Conservation (phyloP, 2,329 filamentous ascomycete genomes). For the Diaporthe sp. region DNA sequence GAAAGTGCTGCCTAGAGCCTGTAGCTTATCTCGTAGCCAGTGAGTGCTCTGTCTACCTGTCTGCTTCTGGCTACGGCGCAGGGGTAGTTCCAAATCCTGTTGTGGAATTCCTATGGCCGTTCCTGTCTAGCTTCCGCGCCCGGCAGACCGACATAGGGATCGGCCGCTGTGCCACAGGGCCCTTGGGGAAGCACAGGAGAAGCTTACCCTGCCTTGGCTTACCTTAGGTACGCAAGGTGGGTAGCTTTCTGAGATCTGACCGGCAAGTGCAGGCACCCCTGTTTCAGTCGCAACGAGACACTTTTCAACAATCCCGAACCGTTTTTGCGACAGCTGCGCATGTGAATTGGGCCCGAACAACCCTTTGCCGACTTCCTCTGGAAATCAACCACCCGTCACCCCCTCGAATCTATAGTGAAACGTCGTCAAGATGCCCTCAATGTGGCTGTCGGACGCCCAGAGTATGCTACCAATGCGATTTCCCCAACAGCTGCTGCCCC, state of each 20-base stretch:
- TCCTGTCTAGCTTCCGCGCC: slow-evolving; percentile 8
- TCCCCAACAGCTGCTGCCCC: slow-evolving; percentile 18
- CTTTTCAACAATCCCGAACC: slow-evolving; percentile 35
- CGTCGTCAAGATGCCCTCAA: slow-evolving; percentile 77
- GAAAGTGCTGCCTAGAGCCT: background rate
- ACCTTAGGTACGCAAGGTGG: background rate
- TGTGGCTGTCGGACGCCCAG: slow-evolving; percentile 97
- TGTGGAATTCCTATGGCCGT: background rate
- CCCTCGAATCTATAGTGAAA: background rate
- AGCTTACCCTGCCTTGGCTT: slow-evolving; percentile 22
- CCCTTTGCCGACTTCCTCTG: background rate
- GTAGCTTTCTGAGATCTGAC: slow-evolving; percentile 30
- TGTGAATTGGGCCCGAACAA: background rate
- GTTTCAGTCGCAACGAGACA: slow-evolving; percentile 40
- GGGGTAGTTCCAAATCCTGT: background rate
- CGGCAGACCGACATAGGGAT: slow-evolving; percentile 12
- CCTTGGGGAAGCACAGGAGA: slow-evolving; percentile 1
- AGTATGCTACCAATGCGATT: slow-evolving; percentile 71
- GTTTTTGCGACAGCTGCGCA: slow-evolving; percentile 8
- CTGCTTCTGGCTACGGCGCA: background rate
- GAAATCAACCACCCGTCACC: background rate
- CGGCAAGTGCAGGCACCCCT: slow-evolving; percentile 30
- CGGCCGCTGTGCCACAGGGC: slow-evolving; percentile 25
- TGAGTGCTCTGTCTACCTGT: background rate
- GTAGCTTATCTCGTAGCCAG: background rate